phyloP scores from a whole-genome alignment of 805 yeast species.

The Wickerhamiella allomyrinae region DNA sequence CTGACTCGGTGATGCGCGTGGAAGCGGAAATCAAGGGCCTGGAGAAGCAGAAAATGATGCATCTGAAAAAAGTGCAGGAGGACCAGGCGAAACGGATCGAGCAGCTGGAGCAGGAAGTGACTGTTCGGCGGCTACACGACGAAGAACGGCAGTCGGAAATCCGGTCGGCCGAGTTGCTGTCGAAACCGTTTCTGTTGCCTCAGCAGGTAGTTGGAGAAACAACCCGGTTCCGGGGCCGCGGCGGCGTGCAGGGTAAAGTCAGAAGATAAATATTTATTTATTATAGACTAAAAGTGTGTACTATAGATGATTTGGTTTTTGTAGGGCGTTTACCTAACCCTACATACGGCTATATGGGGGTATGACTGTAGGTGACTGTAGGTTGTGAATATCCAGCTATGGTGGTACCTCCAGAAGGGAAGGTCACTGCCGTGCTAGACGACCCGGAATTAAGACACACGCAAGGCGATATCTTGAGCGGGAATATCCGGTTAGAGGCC shows the following conservation, averaged over 20 bases:
- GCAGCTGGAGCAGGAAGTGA: conserved; percentile 18
- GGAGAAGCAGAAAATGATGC: conserved; percentile 11
- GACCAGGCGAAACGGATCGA: conserved; percentile 18
- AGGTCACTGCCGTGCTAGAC: neutral
- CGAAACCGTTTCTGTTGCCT: conserved; percentile 8
- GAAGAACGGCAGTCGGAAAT: conserved; percentile 20
- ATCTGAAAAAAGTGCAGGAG: conserved; percentile 20
- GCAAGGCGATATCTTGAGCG: neutral
- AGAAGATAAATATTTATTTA: conserved; percentile 3
- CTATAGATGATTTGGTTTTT: no score
- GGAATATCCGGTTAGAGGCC: neutral
- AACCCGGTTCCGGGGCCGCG: conserved; percentile 14
- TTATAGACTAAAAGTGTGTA: neutral
- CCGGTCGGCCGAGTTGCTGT: conserved; percentile 13
- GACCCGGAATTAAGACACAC: neutral
- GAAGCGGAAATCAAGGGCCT: conserved; percentile 11
- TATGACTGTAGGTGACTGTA: no score
- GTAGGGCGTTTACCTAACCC: no score
- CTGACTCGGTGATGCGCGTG: conserved; percentile 2
- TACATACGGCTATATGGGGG: no score
- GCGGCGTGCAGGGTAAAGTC: conserved; percentile 17
- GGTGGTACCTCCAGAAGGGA: neutral
- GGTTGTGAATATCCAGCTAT: neutral
- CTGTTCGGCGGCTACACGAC: conserved; percentile 19
- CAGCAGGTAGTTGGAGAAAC: conserved; percentile 3